phyloP scores from a whole-genome alignment of 139 green algal species.

The Chlorella ohadii region DNA sequence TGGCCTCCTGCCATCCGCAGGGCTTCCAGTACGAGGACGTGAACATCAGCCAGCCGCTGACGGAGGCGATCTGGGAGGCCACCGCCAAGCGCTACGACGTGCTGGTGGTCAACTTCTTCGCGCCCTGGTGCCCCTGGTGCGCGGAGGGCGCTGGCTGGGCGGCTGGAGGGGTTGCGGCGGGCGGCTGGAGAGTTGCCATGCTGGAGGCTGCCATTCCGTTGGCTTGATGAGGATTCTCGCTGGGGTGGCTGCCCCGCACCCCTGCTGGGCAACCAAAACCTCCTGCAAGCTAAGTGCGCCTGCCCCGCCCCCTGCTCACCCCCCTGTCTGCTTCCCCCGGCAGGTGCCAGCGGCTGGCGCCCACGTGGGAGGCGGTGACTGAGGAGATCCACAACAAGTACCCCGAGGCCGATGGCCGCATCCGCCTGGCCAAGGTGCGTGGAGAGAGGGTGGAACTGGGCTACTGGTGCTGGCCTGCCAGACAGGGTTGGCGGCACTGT shows the following conservation, averaged over 20 bases:
- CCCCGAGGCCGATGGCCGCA: slow-evolving; percentile 83
- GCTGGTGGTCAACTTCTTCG: slow-evolving; percentile 95
- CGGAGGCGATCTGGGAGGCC: slow-evolving; percentile 49
- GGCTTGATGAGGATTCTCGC: too few relatives aligned
- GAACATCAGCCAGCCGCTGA: slow-evolving; percentile 63
- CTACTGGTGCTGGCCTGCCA: too few relatives aligned
- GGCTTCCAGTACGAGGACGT: slow-evolving; percentile 59
- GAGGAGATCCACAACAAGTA: slow-evolving; percentile 90
- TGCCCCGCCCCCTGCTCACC: too few relatives aligned
- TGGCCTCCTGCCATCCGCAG: neutral
- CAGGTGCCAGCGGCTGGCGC: slow-evolving; percentile 89
- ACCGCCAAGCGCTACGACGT: slow-evolving; percentile 70
- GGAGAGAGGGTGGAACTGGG: neutral
- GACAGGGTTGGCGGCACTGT: too few relatives aligned
- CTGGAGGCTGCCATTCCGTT: too few relatives aligned
- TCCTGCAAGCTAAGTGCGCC: too few relatives aligned
- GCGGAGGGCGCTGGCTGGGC: neutral
- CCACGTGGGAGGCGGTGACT: slow-evolving; percentile 93
- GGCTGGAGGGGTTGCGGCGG: too few relatives aligned
- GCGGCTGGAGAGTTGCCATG: too few relatives aligned
- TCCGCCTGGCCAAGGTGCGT: slow-evolving; percentile 91
- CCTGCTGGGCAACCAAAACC: too few relatives aligned
- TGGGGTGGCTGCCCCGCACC: too few relatives aligned
- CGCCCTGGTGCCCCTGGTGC: slow-evolving; percentile 96
- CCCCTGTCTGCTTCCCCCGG: neutral